Evolutionary conservation across 2,329 filamentous ascomycete genomes (phyloP).

Genomic region (Rhinocladiella similis): DNA sequence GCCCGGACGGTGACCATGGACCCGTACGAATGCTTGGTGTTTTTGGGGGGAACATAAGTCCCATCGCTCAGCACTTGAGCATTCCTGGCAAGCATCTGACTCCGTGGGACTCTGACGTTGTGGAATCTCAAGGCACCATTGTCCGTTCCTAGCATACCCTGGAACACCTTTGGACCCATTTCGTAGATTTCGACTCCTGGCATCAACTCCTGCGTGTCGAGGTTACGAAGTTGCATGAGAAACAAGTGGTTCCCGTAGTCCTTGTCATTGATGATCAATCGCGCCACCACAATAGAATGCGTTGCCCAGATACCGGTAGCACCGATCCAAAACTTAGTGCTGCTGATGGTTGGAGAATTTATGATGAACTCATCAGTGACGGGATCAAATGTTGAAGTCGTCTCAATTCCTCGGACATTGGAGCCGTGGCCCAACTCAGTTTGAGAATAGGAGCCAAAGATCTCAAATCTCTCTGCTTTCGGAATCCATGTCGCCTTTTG

Average conservation of each 20-base stretch:
- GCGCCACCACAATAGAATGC: constrained; percentile 35
- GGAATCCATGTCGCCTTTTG: constrained; percentile 31
- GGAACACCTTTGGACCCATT: constrained; percentile 31
- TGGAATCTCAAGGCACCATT: constrained; percentile 39
- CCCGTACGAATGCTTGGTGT: constrained; percentile 36
- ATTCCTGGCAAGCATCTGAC: constrained; percentile 35
- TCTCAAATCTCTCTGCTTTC: constrained; percentile 30
- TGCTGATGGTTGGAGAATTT: constrained; percentile 32
- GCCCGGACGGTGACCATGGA: constrained; percentile 37
- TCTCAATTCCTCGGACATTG: constrained; percentile 35
- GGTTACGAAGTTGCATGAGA: constrained; percentile 33
- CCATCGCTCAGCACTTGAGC: constrained; percentile 34
- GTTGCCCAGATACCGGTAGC: constrained; percentile 32
- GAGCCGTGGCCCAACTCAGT: constrained; percentile 38
- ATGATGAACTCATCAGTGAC: constrained; percentile 34
- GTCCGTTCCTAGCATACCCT: constrained; percentile 31
- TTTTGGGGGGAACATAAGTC: constrained; percentile 32
- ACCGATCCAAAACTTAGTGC: constrained; percentile 37
- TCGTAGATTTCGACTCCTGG: constrained; percentile 34
- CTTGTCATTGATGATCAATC: constrained; percentile 31
- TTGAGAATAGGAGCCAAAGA: constrained; percentile 34
- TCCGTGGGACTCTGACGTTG: constrained; percentile 36
- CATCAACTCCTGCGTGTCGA: constrained; percentile 30
- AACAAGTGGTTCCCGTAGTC: constrained; percentile 35
- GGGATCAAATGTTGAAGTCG: constrained; percentile 34